A percentile compares a stretch with the other conserved stretches of the same genome.
Conservation (phyloP, 2,329 filamentous ascomycete species). For the Phaeosphaeriaceae sp. region DNA sequence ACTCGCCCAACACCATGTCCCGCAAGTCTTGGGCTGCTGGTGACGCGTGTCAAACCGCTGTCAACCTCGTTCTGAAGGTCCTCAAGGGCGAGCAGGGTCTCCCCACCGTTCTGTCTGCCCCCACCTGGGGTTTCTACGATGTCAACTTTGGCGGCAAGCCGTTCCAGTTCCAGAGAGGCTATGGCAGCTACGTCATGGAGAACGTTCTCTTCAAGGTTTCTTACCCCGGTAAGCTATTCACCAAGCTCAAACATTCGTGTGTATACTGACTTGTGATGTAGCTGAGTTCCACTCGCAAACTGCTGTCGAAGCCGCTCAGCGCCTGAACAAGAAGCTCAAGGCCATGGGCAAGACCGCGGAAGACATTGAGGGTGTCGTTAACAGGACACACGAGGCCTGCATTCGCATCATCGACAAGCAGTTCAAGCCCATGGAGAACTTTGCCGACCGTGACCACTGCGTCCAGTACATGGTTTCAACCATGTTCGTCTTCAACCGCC, state of each 20-base stretch:
- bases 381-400: conserved; percentile 97
- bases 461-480: conserved; percentile 97
- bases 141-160: conserved; percentile 91
- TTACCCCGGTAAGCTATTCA: conserved; percentile 76
- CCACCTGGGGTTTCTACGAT: conserved; percentile 98
- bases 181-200: conserved; percentile 99
- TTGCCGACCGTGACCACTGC: conserved; percentile 98
- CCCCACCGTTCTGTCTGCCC: conserved; percentile 89
- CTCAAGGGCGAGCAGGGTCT: conserved; percentile 89
- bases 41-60: conserved; percentile 94
- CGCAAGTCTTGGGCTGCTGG: conserved; percentile 99
- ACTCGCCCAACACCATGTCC: conserved; percentile 99
- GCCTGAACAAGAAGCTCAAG: conserved; percentile 83
- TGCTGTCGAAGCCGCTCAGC: conserved; percentile 91
- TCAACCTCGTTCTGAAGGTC: conserved; percentile 90
- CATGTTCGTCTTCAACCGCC: conserved; percentile 94
- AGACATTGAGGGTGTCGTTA: conserved; percentile 88
- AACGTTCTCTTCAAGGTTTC: conserved; percentile 99
- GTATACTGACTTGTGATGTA: conserved; percentile 13
- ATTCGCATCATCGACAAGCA: conserved; percentile 99
- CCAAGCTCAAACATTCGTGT: background rate
- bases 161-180: conserved; percentile 94
- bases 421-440: conserved; percentile 99
- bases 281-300: conserved; percentile 99
- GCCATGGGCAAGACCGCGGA: conserved; percentile 86